These are phyloP conservation scores for Vitis hybrid DNA, from an alignment of 177 flowering plant genomes.

Conservation along the genomic window DNA sequence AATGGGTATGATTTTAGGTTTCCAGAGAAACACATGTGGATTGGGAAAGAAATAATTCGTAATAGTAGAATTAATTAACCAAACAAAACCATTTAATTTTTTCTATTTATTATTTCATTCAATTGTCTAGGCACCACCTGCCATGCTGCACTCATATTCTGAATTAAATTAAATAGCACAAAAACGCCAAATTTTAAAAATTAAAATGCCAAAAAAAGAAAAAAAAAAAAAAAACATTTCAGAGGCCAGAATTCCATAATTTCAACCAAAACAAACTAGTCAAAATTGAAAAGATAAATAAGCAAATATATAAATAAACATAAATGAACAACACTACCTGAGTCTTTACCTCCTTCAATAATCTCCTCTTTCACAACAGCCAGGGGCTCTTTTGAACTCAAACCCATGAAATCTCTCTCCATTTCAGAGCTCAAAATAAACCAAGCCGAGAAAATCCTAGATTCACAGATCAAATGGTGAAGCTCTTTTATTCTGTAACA, in stretches of 20 bases:
- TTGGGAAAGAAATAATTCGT: neutral
- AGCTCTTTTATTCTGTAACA: neutral
- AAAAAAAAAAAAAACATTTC: neutral
- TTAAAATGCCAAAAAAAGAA: neutral
- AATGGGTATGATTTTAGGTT: neutral
- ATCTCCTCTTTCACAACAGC: constrained; percentile 42
- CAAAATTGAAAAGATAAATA: neutral
- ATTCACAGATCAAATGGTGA: constrained; percentile 5
- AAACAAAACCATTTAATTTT: neutral
- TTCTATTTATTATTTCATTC: neutral
- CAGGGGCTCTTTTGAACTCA: constrained; percentile 39
- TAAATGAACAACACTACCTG: constrained; percentile 14
- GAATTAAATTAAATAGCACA: neutral
- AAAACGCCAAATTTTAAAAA: no score
- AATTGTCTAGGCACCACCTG: neutral
- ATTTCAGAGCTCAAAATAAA: constrained; percentile 21
- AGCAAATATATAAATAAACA: neutral
- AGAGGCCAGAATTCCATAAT: neutral
- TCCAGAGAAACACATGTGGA: neutral
- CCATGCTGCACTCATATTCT: neutral
- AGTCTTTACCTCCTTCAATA: constrained; percentile 28
- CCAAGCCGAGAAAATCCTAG: constrained; percentile 5
- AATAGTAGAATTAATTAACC: neutral
- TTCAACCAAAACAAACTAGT: no score
- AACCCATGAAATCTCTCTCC: constrained; percentile 72